Conservation (phyloP, 1,284 basidiomycete genomes). For the Naganishia sp. region DNA sequence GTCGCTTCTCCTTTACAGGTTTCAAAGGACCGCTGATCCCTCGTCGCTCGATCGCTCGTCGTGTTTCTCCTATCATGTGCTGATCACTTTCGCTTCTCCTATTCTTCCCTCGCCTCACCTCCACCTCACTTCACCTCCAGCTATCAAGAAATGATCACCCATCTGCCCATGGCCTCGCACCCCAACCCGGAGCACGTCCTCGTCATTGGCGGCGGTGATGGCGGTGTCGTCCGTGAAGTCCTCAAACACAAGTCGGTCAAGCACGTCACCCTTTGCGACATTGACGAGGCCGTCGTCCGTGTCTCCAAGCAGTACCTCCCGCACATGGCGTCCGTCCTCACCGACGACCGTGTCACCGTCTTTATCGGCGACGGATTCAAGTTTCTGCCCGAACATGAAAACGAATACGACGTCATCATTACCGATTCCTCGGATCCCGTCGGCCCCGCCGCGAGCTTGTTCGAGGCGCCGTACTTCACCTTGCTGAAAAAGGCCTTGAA, state of each 20-base stretch:
- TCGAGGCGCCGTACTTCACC: conserved; percentile 97
- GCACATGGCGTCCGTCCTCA: conserved; percentile 85
- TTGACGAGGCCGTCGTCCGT: conserved; percentile 97
- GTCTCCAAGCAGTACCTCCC: conserved; percentile 93
- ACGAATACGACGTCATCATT: conserved; percentile 96
- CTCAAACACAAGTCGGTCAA: conserved; percentile 92
- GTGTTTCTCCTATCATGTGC: too few species aligned
- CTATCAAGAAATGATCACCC: conserved; percentile 99
- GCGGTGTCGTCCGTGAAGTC: conserved; percentile 94
- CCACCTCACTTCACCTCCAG: conserved; percentile 52
- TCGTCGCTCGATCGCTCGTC: background rate
- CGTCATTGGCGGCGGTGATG: conserved; percentile 95
- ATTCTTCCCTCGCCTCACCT: too few species aligned
- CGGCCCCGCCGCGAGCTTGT: conserved; percentile 90
- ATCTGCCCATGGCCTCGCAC: conserved; percentile 91
- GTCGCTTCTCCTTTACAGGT: background rate
- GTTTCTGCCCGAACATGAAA: conserved; percentile 86
- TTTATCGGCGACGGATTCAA: conserved; percentile 96
- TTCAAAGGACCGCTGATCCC: background rate
- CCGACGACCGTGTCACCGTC: conserved; percentile 81
- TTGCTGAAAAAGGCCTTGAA: conserved; percentile 86
- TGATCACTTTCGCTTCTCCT: too few species aligned
- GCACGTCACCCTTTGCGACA: conserved; percentile 93
- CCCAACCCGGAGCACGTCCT: conserved; percentile 95
- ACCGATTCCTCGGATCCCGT: conserved; percentile 99